These are phyloP conservation scores for Dissophora ornata DNA, from an alignment of 192 early-diverging fungal genomes.

Conservation along the genomic window DNA sequence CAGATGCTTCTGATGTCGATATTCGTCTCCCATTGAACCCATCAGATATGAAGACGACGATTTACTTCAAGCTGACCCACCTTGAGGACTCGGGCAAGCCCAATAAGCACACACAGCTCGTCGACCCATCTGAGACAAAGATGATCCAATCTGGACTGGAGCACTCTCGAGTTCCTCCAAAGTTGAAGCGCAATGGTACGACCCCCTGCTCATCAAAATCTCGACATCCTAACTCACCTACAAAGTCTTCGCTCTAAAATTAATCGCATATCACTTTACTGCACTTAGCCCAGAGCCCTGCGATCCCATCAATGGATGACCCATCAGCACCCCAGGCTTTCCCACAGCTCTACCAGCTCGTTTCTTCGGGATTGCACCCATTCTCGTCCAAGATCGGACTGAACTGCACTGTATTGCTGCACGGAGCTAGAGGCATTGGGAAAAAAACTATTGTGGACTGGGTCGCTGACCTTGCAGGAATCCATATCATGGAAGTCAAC, in stretches of 20 bases:
- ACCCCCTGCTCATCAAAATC: constrained; percentile 2
- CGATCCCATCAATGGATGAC: constrained; percentile 47
- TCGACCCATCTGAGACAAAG: constrained; percentile 66
- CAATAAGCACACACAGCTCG: constrained; percentile 53
- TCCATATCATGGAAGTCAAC: constrained; percentile 83
- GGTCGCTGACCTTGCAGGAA: constrained; percentile 77
- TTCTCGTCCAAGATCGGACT: constrained; percentile 73
- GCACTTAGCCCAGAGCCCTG: constrained; percentile 37
- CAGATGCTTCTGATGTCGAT: constrained; percentile 48
- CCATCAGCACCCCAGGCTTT: constrained; percentile 54
- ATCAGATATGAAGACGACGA: constrained; percentile 32
- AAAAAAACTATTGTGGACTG: constrained; percentile 77
- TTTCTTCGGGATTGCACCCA: constrained; percentile 80
- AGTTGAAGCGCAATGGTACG: constrained; percentile 32
- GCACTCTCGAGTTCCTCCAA: constrained; percentile 66
- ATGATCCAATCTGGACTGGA: constrained; percentile 75
- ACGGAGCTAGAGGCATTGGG: constrained; percentile 86
- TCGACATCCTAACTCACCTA: constrained; percentile 12
- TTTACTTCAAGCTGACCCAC: constrained; percentile 54
- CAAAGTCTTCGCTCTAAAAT: too few species aligned
- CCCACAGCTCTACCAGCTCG: constrained; percentile 65
- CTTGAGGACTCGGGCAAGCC: constrained; percentile 30
- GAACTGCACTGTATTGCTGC: constrained; percentile 76
- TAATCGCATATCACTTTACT: background rate
- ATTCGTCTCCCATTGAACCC: constrained; percentile 35